Evolutionary conservation across 2,329 filamentous ascomycete species (phyloP).

Genomic region (Pseudocercospora fuligena): DNA sequence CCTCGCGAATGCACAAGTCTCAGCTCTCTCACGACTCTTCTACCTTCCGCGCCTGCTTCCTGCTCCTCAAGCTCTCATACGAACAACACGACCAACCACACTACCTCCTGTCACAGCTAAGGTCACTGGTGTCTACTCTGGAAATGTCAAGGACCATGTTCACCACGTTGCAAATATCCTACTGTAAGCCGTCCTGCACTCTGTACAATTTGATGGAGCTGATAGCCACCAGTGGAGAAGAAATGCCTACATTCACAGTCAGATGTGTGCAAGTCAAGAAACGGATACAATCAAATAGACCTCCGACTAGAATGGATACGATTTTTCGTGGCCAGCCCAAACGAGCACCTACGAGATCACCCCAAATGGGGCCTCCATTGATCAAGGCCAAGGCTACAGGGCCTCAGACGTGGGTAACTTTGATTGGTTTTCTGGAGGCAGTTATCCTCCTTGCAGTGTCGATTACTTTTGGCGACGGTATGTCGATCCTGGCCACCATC

Average conservation of each 20-base stretch:
- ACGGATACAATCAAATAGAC: neutral
- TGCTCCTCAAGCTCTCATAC: slow-evolving; percentile 56
- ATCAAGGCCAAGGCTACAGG: slow-evolving; percentile 53
- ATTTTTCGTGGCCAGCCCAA: slow-evolving; percentile 49
- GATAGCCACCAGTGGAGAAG: slow-evolving; percentile 18
- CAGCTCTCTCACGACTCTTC: slow-evolving; percentile 55
- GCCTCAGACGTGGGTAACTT: slow-evolving; percentile 51
- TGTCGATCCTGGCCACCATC: slow-evolving; percentile 55
- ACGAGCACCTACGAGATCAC: slow-evolving; percentile 9
- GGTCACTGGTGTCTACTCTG: slow-evolving; percentile 54
- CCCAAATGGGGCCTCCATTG: slow-evolving; percentile 10
- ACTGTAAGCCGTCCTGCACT: slow-evolving; percentile 41
- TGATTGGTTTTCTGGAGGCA: slow-evolving; percentile 53
- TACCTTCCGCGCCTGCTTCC: slow-evolving; percentile 57
- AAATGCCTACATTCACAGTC: slow-evolving; percentile 31
- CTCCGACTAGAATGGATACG: slow-evolving; percentile 20
- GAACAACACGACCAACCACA: slow-evolving; percentile 49
- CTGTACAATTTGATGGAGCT: slow-evolving; percentile 6
- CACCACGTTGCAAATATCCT: slow-evolving; percentile 57
- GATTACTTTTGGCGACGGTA: slow-evolving; percentile 53
- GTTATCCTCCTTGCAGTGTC: slow-evolving; percentile 50
- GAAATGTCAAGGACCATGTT: slow-evolving; percentile 52
- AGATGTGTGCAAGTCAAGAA: slow-evolving; percentile 38
- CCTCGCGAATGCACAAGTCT: slow-evolving; percentile 56
- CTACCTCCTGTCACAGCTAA: slow-evolving; percentile 47